Evolutionary conservation across 1,284 basidiomycete species (phyloP).

Genomic region (Lignosus rhinocerotis): DNA sequence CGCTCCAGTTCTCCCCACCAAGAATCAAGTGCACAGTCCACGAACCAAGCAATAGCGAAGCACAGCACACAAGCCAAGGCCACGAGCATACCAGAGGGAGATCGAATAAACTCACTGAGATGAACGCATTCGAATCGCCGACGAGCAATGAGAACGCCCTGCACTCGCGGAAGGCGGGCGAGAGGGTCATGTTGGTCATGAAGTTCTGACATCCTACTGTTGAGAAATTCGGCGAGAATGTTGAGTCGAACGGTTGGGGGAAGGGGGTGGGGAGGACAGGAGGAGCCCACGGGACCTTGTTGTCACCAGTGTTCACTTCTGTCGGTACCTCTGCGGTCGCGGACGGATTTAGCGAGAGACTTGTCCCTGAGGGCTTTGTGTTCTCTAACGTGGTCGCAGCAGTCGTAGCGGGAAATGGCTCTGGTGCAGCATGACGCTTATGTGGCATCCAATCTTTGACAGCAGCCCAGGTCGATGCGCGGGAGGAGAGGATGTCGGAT

Average conservation of each 20-base stretch:
- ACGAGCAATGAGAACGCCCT: constrained; percentile 75
- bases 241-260: constrained; percentile 73
- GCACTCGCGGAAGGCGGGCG: constrained; percentile 62
- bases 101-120: constrained; percentile 43
- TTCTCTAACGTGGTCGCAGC: constrained; percentile 10
- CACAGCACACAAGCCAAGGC: constrained; percentile 5
- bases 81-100: constrained; percentile 6
- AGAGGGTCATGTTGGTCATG: constrained; percentile 70
- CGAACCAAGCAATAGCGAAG: not conserved
- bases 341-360: constrained; percentile 10
- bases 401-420: constrained; percentile 20
- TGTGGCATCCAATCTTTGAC: constrained; percentile 40
- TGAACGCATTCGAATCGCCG: constrained; percentile 57
- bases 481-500: constrained; percentile 44
- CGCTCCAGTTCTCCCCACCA: constrained; percentile 3
- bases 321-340: constrained; percentile 12
- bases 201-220: constrained; percentile 63
- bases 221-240: constrained; percentile 63
- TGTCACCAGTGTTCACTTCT: constrained; percentile 5
- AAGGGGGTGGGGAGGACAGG: constrained; percentile 68
- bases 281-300: constrained; percentile 33
- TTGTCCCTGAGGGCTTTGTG: constrained; percentile 15
- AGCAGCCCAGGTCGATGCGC: constrained; percentile 19
- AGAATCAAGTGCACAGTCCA: constrained; percentile 3
- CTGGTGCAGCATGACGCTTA: constrained; percentile 37